Evolutionary conservation across 208 protist species (phyloP).

Genomic region (Trichomonas gallinae): DNA sequence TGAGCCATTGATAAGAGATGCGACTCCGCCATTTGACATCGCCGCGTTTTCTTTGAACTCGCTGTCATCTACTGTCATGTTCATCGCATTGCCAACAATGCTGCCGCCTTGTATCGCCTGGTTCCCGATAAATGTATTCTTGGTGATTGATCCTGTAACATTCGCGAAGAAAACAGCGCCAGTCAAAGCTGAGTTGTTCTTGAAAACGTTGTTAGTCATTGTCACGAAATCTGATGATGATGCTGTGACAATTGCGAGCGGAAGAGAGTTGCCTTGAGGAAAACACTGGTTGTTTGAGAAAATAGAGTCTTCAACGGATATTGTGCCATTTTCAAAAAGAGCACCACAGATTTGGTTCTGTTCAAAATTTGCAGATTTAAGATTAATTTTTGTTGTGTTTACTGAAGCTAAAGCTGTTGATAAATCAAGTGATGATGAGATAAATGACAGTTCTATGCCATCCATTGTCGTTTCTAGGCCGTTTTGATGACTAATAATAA

Average conservation of each 20-base stretch:
- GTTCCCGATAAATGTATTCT: not conserved
- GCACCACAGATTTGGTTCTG: not conserved
- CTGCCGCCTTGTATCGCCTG: not conserved
- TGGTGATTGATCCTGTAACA: not conserved
- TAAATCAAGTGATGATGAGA: not conserved
- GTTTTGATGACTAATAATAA: not conserved
- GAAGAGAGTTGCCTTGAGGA: not conserved
- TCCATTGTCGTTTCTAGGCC: not conserved
- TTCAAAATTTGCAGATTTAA: not conserved
- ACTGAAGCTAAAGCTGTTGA: not conserved
- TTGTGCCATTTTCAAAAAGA: not conserved
- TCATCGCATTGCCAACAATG: not conserved
- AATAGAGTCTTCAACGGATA: not conserved
- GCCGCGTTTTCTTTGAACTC: not conserved
- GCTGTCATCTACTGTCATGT: not conserved
- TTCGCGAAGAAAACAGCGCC: not conserved
- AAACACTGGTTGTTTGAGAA: not conserved
- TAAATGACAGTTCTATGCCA: not conserved
- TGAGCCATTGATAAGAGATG: not conserved
- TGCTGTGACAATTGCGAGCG: not conserved
- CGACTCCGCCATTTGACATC: not conserved
- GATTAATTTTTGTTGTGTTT: not conserved
- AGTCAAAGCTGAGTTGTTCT: not conserved
- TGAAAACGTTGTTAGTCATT: not conserved
- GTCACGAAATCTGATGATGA: not conserved